These are phyloP conservation scores for Fonsecaea nubica DNA, from an alignment of 2,329 filamentous ascomycete genomes.

Conservation along the genomic window DNA sequence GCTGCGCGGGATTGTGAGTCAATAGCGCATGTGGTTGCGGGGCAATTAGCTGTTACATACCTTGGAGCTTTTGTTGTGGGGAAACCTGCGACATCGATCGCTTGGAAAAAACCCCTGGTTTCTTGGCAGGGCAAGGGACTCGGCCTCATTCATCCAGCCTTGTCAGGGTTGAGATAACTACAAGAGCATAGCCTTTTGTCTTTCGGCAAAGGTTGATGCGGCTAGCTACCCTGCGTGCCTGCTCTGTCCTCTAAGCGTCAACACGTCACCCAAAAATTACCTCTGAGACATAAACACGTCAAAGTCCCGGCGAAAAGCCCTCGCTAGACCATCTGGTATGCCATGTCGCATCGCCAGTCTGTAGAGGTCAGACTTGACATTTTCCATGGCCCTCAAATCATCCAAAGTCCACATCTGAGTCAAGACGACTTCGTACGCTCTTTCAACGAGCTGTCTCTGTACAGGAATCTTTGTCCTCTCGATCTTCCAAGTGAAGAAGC, in stretches of 20 bases:
- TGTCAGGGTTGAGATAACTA: not conserved
- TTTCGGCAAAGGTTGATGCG: no score
- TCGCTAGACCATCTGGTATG: slow-evolving; percentile 8
- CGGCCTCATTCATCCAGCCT: not conserved
- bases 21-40: slow-evolving; percentile 4
- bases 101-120: not conserved
- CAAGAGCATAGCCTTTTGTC: no score
- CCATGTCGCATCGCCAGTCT: not conserved
- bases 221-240: no score
- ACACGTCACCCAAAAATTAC: not conserved
- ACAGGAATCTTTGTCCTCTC: slow-evolving; percentile 9
- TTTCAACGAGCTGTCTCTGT: slow-evolving; percentile 14
- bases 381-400: slow-evolving; percentile 11
- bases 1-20: not conserved
- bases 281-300: slow-evolving; percentile 1
- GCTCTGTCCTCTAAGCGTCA: no score
- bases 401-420: slow-evolving; percentile 13
- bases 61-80: not conserved
- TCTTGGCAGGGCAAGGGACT: slow-evolving; percentile 1
- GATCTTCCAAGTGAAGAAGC: slow-evolving; percentile 10
- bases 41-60: not conserved
- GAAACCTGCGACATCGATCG: not conserved
- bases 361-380: slow-evolving; percentile 14
- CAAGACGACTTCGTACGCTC: slow-evolving; percentile 6
- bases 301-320: slow-evolving; percentile 5